phyloP scores from a whole-genome alignment of 805 yeast genomes.

The Metschnikowia gruessii region DNA sequence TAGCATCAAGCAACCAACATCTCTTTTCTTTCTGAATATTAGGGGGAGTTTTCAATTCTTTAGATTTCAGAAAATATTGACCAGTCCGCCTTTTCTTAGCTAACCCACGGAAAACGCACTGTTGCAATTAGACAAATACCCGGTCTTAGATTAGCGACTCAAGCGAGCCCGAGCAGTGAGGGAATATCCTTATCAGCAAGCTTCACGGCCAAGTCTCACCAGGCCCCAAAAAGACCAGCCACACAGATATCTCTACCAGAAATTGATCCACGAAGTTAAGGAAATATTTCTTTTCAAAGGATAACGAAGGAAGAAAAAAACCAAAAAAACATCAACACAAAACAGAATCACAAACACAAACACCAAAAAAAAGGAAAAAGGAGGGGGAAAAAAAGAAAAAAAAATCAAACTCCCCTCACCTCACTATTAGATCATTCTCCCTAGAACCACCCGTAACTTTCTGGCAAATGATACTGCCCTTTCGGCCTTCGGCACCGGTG shows the following conservation, averaged over 20 bases:
- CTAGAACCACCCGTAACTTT: neutral
- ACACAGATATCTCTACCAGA: neutral
- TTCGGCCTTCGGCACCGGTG: slow-evolving; percentile 4
- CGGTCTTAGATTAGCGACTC: neutral
- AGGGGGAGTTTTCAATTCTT: too few species aligned
- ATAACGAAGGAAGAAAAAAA: neutral
- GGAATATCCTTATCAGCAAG: neutral
- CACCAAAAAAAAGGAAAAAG: too few species aligned
- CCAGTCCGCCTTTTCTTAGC: neutral
- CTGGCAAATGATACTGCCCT: slow-evolving; percentile 5
- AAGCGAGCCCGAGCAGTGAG: neutral
- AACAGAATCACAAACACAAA: too few species aligned
- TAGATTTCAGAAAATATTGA: too few species aligned
- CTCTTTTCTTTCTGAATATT: neutral
- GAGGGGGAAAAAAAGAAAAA: too few species aligned
- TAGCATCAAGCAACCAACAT: neutral
- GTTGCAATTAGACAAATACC: neutral
- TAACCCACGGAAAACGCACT: neutral
- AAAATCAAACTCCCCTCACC: too few species aligned
- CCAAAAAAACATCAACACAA: too few species aligned
- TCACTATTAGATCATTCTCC: neutral
- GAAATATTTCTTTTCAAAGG: neutral
- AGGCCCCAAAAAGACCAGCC: neutral
- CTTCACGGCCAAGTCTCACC: neutral
- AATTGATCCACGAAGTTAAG: neutral